Conservation (phyloP, 2,329 filamentous ascomycete species). For the Alternaria longipes region DNA sequence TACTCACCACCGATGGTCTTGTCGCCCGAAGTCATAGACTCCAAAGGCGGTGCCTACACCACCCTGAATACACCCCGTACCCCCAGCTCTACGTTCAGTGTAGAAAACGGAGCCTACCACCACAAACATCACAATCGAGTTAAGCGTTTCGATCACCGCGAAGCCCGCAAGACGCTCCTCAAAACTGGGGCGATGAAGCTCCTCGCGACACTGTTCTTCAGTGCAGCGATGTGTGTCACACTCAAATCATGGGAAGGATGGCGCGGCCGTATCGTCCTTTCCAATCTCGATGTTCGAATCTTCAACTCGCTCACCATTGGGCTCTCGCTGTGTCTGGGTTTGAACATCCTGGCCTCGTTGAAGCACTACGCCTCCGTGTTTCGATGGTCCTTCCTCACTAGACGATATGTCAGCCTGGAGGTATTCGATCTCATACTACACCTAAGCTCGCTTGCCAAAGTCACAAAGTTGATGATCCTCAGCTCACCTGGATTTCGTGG, state of each 20-base stretch:
- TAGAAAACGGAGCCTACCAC: constrained; percentile 31
- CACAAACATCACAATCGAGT: constrained; percentile 22
- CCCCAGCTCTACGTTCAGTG: constrained; percentile 25
- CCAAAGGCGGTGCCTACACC: constrained; percentile 32
- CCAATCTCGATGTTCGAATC: constrained; percentile 37
- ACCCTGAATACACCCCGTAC: constrained; percentile 12
- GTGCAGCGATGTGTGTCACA: constrained; percentile 38
- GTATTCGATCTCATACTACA: constrained; percentile 48
- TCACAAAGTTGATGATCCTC: constrained; percentile 47
- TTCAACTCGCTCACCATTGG: constrained; percentile 49
- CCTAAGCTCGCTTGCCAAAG: constrained; percentile 41
- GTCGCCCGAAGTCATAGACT: constrained; percentile 24
- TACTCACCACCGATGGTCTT: constrained; percentile 25
- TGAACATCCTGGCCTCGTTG: constrained; percentile 46
- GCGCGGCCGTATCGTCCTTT: constrained; percentile 30
- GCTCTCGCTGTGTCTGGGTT: constrained; percentile 45
- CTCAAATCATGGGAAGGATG: constrained; percentile 46
- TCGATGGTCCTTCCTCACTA: constrained; percentile 47
- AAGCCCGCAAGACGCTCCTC: constrained; percentile 40
- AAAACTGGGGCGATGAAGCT: constrained; percentile 39
- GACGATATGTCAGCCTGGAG: constrained; percentile 45
- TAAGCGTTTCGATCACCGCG: constrained; percentile 46
- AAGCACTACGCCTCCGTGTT: constrained; percentile 46
- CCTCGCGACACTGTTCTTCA: constrained; percentile 42
- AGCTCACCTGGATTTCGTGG: constrained; percentile 42